Base-by-base conservation (phyloP, 148 eudicot genomes). In the Fagopyrum homotropicum region DNA sequence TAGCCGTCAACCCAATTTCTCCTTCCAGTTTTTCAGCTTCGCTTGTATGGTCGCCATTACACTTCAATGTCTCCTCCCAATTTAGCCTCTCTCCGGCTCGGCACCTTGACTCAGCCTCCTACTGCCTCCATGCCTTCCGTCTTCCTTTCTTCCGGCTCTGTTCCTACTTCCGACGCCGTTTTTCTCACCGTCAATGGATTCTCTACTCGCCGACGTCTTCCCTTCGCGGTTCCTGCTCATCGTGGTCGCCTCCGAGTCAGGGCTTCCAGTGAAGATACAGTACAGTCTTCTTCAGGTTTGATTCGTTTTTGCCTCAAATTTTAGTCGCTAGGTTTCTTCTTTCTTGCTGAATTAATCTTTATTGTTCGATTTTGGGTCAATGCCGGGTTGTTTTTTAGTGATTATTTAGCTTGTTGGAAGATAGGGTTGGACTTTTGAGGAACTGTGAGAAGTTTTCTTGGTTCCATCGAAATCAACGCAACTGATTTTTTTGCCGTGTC, bases 81-180 rank as follows among this genome's bases (percentile, higher is more conserved):
- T 44, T 44, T 70, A 70, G 51, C 73, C 69, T 61, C 69, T 8
- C 44, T 61, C 69, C 69, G 44, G n/a, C 73, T 45, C 22, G 73
- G 19, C 75, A 19, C 75, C 50, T 35, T 72, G 43, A 45, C 74
- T 45, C 74, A 16, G 22, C 75, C 40, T 50, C 75, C 75, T 35
- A 35, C 40, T n/a, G 50, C 75, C 57, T 72, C 75, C 75, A 50
- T 70, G 4, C 30, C 73, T 57, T 15, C 57, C 75, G 35, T 57
- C 29, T 29, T 49, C 75, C 10, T 19, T 19, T 15, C 49, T 45
- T 70, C 73, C 14, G 47, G 43, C 49, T n/a, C 49, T 7, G 40
- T n/a, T 10, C 73, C 74, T 9, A 35, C 75, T 50, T 47, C 43
- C 57, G 56, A 47, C 35, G 55, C 17, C 59, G 16, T 47, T 47